A percentile compares a stretch with the other conserved stretches of the same genome.
These are phyloP conservation scores for Pythium sp. DNA, from an alignment of 352 stramenopile genomes.

Conservation along the genomic window DNA sequence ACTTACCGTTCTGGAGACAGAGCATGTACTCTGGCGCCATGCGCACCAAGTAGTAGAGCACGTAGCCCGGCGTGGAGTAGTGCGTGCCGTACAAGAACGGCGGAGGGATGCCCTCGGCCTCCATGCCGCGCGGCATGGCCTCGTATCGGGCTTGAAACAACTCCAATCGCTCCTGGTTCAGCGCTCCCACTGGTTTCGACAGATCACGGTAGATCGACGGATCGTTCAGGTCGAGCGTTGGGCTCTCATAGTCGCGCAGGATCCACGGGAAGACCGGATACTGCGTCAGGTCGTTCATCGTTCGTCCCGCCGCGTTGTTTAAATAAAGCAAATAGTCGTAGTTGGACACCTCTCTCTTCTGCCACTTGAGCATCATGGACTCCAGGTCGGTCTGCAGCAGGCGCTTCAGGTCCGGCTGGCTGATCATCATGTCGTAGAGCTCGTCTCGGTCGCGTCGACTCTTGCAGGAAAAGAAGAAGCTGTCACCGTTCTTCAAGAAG, in stretches of 20 bases:
- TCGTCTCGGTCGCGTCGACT: conserved; percentile 64
- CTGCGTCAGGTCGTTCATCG: conserved; percentile 90
- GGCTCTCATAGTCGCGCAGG: conserved; percentile 86
- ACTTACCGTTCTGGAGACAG: conserved; percentile 96
- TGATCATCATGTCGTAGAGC: conserved; percentile 84
- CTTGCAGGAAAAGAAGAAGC: conserved; percentile 83
- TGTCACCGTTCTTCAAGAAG: conserved; percentile 61
- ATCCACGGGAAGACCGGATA: conserved; percentile 98
- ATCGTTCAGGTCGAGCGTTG: conserved; percentile 86
- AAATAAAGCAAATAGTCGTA: conserved; percentile 91
- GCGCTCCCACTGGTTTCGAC: conserved; percentile 92
- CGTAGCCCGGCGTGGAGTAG: conserved; percentile 92
- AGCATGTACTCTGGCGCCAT: conserved; percentile 95
- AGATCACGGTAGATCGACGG: conserved; percentile 91
- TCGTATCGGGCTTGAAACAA: conserved; percentile 89
- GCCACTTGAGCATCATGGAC: conserved; percentile 83
- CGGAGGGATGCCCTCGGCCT: conserved; percentile 79
- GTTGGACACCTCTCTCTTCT: conserved; percentile 91
- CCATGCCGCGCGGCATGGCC: conserved; percentile 81
- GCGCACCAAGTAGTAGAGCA: conserved; percentile 97
- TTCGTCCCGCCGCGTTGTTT: conserved; percentile 86
- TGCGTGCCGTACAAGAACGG: conserved; percentile 98
- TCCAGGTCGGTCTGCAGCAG: conserved; percentile 63
- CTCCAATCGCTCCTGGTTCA: conserved; percentile 86
- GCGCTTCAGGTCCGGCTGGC: conserved; percentile 60